These are phyloP conservation scores for Neurospora crassa DNA, from an alignment of 2,329 filamentous ascomycete species.

Conservation along the genomic window DNA sequence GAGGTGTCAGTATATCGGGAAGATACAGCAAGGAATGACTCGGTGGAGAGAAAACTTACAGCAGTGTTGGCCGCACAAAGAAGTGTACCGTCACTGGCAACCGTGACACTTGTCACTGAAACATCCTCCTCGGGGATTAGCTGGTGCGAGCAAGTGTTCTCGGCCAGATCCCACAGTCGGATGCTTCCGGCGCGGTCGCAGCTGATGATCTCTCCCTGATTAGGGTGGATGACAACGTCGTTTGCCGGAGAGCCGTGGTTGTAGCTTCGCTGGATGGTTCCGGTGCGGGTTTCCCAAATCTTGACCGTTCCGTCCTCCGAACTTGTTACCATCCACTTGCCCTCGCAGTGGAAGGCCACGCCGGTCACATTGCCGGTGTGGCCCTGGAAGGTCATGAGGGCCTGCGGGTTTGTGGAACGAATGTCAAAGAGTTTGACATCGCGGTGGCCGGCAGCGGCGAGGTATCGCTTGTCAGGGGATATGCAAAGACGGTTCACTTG, in stretches of 20 bases:
- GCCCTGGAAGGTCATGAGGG: constrained; percentile 87
- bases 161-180: constrained; percentile 89
- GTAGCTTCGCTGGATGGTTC: constrained; percentile 85
- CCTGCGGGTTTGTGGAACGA: constrained; percentile 93
- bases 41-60: constrained; percentile 37
- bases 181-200: constrained; percentile 91
- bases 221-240: constrained; percentile 98
- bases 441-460: constrained; percentile 70
- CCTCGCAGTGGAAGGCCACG: constrained; percentile 95
- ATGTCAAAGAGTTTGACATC: constrained; percentile 98
- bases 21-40: background rate
- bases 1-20: constrained; percentile 1
- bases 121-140: constrained; percentile 94
- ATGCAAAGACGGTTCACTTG: constrained; percentile 98
- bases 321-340: constrained; percentile 99
- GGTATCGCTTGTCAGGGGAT: constrained; percentile 92
- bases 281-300: constrained; percentile 89
- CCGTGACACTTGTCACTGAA: constrained; percentile 86
- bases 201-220: constrained; percentile 95
- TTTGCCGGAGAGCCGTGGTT: constrained; percentile 83
- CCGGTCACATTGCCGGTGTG: constrained; percentile 95
- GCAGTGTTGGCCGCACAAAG: constrained; percentile 89
- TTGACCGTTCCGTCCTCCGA: constrained; percentile 95
- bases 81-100: constrained; percentile 86
- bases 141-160: constrained; percentile 95